A percentile compares a stretch with the other conserved stretches of the same genome.
Evolutionary conservation across 73 alveolate genomes (phyloP).

Genomic region (Blepharisma stoltei): DNA sequence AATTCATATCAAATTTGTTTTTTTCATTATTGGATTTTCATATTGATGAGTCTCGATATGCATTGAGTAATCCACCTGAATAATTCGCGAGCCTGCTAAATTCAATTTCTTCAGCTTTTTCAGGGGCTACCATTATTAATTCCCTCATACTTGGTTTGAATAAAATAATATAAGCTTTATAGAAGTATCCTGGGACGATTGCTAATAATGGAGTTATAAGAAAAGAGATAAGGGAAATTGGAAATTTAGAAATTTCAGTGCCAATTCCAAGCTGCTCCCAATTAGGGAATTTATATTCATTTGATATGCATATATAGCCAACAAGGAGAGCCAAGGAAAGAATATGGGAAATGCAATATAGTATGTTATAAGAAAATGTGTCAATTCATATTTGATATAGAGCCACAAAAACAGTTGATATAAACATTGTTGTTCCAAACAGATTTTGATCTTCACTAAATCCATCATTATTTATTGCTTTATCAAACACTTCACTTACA

Average conservation of each 20-base stretch:
- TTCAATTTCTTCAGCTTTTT: neutral
- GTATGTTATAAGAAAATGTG: neutral
- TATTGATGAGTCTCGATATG: neutral
- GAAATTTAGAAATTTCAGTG: neutral
- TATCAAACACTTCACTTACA: neutral
- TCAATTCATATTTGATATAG: neutral
- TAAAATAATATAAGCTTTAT: neutral
- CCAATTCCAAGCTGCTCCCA: constrained; percentile 7
- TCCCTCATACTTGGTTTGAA: constrained; percentile 5
- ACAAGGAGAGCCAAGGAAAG: neutral
- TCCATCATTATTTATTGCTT: neutral
- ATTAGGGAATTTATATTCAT: neutral
- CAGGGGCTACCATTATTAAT: neutral
- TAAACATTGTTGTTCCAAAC: constrained; percentile 4
- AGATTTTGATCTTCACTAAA: constrained; percentile 4
- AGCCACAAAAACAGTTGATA: constrained; percentile 17
- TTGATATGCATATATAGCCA: neutral
- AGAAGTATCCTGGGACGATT: neutral
- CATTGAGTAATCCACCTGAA: neutral
- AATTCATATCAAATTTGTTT: neutral
- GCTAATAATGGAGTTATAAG: neutral
- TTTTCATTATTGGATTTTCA: neutral
- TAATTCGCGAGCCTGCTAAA: neutral
- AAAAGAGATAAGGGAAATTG: neutral
- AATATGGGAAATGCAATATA: neutral